Evolutionary conservation across 2,329 filamentous ascomycete genomes (phyloP).

Genomic region (Thermothelomyces thermophilus): DNA sequence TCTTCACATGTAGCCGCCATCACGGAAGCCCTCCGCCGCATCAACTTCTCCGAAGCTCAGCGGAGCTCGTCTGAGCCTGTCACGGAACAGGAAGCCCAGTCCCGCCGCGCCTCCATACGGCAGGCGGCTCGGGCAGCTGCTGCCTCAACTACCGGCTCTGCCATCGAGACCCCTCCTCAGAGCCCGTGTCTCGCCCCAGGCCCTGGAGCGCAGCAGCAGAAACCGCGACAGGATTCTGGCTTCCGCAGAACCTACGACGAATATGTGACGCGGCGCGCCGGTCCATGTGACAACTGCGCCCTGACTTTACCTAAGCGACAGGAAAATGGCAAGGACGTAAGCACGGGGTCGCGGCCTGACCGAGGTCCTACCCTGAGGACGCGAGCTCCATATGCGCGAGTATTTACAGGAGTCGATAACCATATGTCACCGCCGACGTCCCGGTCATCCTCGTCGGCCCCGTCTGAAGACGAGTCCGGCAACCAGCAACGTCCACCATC

Average conservation of each 20-base stretch:
- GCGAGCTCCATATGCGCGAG: constrained; percentile 52
- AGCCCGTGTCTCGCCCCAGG: constrained; percentile 43
- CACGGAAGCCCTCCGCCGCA: constrained; percentile 42
- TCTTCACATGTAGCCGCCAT: constrained; percentile 33
- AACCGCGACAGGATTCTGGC: constrained; percentile 48
- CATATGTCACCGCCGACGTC: constrained; percentile 48
- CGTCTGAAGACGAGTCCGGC: constrained; percentile 39
- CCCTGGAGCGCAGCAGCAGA: constrained; percentile 21
- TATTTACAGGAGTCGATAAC: constrained; percentile 39
- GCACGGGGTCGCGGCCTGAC: constrained; percentile 29
- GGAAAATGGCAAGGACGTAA: constrained; percentile 33
- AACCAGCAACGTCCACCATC: constrained; percentile 22
- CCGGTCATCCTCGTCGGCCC: constrained; percentile 35
- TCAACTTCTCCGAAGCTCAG: constrained; percentile 36
- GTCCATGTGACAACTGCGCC: constrained; percentile 62
- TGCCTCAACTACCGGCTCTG: constrained; percentile 28
- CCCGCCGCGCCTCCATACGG: constrained; percentile 37
- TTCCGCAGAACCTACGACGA: constrained; percentile 60
- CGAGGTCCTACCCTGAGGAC: constrained; percentile 50
- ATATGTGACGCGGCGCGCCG: constrained; percentile 56
- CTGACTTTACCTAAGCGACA: constrained; percentile 54
- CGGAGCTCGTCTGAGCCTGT: constrained; percentile 39
- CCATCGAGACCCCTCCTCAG: constrained; percentile 52
- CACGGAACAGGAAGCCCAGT: constrained; percentile 40
- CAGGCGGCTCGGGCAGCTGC: constrained; percentile 32